Conservation (phyloP, 2,329 filamentous ascomycete species). For the Fusarium fujikuroi region DNA sequence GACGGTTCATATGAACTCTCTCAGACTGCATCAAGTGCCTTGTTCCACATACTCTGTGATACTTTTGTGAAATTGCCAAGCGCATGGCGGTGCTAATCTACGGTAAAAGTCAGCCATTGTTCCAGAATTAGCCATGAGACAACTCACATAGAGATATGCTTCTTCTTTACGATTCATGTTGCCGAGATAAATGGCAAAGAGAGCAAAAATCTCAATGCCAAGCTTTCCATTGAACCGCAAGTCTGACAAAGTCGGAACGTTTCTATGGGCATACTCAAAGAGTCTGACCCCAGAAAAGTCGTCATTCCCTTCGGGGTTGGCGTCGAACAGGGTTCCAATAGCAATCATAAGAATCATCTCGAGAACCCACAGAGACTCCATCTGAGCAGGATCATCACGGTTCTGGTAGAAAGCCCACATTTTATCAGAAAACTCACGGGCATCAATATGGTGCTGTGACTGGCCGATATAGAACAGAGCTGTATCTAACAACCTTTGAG, state of each 20-base stretch:
- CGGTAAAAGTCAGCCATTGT: not conserved
- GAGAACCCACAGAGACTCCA: constrained; percentile 40
- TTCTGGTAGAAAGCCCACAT: constrained; percentile 44
- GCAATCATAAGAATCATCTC: constrained; percentile 45
- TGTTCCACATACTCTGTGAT: constrained; percentile 44
- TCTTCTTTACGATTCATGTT: constrained; percentile 44
- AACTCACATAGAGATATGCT: constrained; percentile 41
- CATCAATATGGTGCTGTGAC: constrained; percentile 43
- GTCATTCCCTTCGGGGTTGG: constrained; percentile 40
- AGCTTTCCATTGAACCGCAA: constrained; percentile 42
- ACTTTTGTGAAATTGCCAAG: constrained; percentile 44
- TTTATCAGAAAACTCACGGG: constrained; percentile 43
- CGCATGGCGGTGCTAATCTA: constrained; percentile 46
- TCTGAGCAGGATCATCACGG: constrained; percentile 34
- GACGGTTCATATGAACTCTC: constrained; percentile 42
- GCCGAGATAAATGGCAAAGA: constrained; percentile 41
- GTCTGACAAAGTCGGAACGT: constrained; percentile 43
- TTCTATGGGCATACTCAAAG: constrained; percentile 44
- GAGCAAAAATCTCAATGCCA: constrained; percentile 45
- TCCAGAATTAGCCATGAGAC: accelerated
- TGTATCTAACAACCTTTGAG: constrained; percentile 37
- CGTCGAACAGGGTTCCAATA: constrained; percentile 41
- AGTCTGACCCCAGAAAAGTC: constrained; percentile 37
- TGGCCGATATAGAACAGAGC: constrained; percentile 43
- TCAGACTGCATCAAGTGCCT: constrained; percentile 43